Conservation (phyloP, 1,284 basidiomycete species). For the Peniophora sp. region DNA sequence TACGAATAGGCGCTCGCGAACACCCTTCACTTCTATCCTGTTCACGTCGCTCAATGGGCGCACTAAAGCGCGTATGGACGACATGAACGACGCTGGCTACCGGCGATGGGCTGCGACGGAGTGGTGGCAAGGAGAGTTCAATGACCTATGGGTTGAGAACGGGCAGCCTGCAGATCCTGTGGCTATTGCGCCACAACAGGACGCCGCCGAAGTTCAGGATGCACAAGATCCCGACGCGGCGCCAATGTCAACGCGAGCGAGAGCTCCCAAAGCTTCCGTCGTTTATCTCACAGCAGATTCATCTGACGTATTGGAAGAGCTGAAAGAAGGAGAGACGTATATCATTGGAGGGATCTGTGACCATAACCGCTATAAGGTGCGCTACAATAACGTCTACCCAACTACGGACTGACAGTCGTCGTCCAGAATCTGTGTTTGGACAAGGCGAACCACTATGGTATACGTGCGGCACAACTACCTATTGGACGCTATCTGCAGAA, state of each 20-base stretch:
- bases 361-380: conserved; percentile 92
- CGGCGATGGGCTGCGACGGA: conserved; percentile 76
- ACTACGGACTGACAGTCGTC: conserved; percentile 1
- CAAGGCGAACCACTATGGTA: conserved; percentile 70
- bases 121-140: conserved; percentile 75
- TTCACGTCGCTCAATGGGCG: conserved; percentile 76
- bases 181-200: conserved; percentile 6
- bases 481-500: conserved; percentile 83
- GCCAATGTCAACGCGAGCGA: background rate
- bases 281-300: conserved; percentile 97
- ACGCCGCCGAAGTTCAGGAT: background rate
- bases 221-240: background rate
- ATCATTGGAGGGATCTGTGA: conserved; percentile 97
- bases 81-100: conserved; percentile 61
- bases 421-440: conserved; percentile 82
- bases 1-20: conserved; percentile 66
- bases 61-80: conserved; percentile 62
- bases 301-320: conserved; percentile 71
- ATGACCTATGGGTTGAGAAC: conserved; percentile 49
- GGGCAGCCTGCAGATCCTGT: background rate
- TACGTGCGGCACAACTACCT: conserved; percentile 86
- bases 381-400: conserved; percentile 5
- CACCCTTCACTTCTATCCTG: conserved; percentile 66
- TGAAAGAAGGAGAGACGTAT: conserved; percentile 84
- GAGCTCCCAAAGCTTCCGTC: conserved; percentile 40